A percentile compares a stretch with the other conserved stretches of the same genome.
These are phyloP conservation scores for Podospora tetraspora DNA, from an alignment of 495 filamentous ascomycete species.

Conservation along the genomic window DNA sequence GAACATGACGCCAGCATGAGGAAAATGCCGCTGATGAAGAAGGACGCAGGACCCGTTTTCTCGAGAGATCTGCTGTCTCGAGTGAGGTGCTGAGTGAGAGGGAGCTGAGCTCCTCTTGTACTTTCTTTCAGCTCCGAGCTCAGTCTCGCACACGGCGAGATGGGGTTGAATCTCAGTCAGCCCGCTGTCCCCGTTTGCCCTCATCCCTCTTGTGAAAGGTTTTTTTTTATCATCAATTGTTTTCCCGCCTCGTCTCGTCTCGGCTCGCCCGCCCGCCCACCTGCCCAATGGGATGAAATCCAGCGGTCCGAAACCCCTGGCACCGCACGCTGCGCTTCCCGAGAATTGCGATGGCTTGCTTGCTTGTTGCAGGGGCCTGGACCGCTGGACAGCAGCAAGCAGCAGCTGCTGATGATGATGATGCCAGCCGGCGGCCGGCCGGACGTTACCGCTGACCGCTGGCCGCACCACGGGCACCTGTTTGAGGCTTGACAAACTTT, in stretches of 20 bases:
- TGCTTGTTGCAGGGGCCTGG: neutral
- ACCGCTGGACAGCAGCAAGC: too few species aligned
- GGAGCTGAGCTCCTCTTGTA: neutral
- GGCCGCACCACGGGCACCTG: too few species aligned
- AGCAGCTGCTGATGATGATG: too few species aligned
- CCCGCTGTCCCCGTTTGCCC: neutral
- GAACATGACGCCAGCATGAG: slow-evolving; percentile 23
- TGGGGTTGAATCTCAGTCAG: neutral
- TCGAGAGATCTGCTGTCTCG: neutral
- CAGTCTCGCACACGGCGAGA: neutral
- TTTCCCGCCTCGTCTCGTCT: neutral
- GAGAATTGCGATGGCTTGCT: slow-evolving; percentile 5
- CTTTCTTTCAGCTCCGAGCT: neutral
- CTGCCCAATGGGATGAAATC: slow-evolving; percentile 12
- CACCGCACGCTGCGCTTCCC: slow-evolving; percentile 7
- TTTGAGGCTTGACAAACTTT: neutral
- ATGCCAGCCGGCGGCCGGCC: too few species aligned
- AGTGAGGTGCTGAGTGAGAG: neutral
- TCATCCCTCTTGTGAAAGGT: neutral
- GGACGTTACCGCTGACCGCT: neutral
- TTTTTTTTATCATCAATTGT: neutral
- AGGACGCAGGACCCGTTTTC: neutral
- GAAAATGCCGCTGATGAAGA: slow-evolving; percentile 18
- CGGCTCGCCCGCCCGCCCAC: neutral
- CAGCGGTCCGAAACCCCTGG: slow-evolving; percentile 12